These are phyloP conservation scores for Phyllostachys edulis DNA, from an alignment of 176 grass and related monocot species.

Conservation along the genomic window DNA sequence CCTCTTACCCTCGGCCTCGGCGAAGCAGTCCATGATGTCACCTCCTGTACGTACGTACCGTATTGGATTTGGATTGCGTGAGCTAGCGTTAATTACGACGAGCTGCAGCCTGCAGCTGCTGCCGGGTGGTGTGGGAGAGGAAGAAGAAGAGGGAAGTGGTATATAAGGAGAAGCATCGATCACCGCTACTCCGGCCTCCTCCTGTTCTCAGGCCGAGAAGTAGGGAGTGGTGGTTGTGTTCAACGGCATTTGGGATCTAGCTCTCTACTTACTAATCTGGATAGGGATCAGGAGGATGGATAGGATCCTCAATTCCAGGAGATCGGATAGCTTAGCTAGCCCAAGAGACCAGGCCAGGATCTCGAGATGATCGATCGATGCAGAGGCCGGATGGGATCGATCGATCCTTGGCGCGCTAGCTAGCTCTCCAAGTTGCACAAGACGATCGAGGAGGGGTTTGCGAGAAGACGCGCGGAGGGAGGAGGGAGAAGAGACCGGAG, in stretches of 20 bases:
- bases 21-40: slow-evolving; percentile 32
- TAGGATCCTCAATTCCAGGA: not conserved
- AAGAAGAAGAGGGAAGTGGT: not conserved
- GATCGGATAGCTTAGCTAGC: no score
- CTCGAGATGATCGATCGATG: no score
- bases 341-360: no score
- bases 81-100: not conserved
- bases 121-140: not conserved
- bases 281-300: no score
- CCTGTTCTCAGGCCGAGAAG: not conserved
- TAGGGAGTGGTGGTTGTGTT: not conserved
- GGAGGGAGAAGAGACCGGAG: no score
- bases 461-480: no score
- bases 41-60: not conserved
- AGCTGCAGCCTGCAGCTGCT: not conserved
- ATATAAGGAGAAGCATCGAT: not conserved
- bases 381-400: no score
- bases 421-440: no score
- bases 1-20: slow-evolving; percentile 53
- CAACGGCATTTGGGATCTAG: not conserved
- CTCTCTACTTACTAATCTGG: no score
- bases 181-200: not conserved
- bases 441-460: no score
- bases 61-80: not conserved
- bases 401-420: no score